Percentiles rank a stretch among this genome's conserved stretches.
Conservation (phyloP, 164 flowering plant genomes). For the Vitis cinerea region DNA sequence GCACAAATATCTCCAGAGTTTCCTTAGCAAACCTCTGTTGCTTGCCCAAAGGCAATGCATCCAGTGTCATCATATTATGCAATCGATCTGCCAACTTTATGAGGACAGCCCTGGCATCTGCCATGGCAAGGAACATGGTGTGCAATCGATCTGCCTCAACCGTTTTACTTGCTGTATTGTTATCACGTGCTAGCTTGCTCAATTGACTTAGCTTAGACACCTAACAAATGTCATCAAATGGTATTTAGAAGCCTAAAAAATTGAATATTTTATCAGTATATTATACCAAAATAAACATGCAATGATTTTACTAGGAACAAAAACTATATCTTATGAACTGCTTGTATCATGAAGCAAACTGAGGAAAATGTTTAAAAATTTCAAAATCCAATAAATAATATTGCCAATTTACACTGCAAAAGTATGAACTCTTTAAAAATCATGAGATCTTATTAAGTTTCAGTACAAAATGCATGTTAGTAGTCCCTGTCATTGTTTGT, state of each 20-base stretch:
- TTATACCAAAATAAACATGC: not conserved
- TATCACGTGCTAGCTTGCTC: conserved; percentile 98
- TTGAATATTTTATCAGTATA: not conserved
- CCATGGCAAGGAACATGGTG: conserved; percentile 97
- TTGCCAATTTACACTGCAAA: no score
- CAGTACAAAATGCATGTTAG: no score
- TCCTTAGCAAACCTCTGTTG: conserved; percentile 94
- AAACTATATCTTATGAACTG: no score
- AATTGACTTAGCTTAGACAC: conserved; percentile 91
- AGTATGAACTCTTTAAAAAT: no score
- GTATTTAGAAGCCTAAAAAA: not conserved
- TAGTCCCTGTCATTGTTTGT: no score
- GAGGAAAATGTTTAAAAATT: no score
- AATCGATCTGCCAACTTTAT: conserved; percentile 95
- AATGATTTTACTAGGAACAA: not conserved
- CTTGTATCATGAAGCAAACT: no score
- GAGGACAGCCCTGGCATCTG: conserved; percentile 93
- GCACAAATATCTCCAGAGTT: conserved; percentile 89
- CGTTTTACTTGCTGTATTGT: conserved; percentile 75
- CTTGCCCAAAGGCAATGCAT: conserved; percentile 72
- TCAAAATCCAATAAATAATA: no score
- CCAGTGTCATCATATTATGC: conserved; percentile 96
- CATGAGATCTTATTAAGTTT: no score
- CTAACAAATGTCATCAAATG: conserved; percentile 29
- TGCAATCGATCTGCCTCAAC: conserved; percentile 92